phyloP scores from a whole-genome alignment of 2,329 filamentous ascomycete species.

The Rhynchosporium graminicola region DNA sequence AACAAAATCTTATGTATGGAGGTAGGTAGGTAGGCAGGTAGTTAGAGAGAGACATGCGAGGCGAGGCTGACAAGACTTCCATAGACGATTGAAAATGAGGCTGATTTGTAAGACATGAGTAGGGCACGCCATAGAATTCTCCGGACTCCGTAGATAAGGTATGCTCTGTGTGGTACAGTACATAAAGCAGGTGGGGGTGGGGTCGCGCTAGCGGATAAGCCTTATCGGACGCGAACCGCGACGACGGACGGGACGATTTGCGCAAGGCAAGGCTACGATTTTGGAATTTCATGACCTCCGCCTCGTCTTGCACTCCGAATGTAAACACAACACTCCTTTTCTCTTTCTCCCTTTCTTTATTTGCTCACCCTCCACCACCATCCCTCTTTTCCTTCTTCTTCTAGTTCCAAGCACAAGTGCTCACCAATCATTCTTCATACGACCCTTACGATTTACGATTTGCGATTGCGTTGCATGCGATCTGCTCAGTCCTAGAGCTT shows the following conservation, averaged over 20 bases:
- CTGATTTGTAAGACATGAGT: slow-evolving; percentile 20
- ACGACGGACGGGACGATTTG: neutral
- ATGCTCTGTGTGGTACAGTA: neutral
- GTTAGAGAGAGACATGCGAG: neutral
- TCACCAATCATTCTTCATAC: neutral
- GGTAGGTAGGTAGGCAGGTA: no score
- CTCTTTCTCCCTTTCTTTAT: neutral
- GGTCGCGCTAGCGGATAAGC: neutral
- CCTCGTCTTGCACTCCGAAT: slow-evolving; percentile 1
- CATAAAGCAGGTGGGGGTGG: neutral
- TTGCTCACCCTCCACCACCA: neutral
- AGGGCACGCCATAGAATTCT: neutral
- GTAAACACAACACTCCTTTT: slow-evolving; percentile 3
- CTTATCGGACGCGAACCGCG: slow-evolving; percentile 7
- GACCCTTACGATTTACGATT: slow-evolving; percentile 7
- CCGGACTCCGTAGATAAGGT: no score
- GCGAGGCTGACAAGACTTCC: neutral
- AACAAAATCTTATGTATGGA: no score
- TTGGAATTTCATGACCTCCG: neutral
- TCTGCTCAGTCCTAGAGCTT: neutral
- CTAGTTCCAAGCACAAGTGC: neutral
- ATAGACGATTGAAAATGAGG: slow-evolving; percentile 1
- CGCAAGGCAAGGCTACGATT: neutral
- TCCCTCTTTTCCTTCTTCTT: neutral
- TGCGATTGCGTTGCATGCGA: neutral